These are phyloP conservation scores for Craspedostauros australis DNA, from an alignment of 108 stramenopile species.

Conservation along the genomic window DNA sequence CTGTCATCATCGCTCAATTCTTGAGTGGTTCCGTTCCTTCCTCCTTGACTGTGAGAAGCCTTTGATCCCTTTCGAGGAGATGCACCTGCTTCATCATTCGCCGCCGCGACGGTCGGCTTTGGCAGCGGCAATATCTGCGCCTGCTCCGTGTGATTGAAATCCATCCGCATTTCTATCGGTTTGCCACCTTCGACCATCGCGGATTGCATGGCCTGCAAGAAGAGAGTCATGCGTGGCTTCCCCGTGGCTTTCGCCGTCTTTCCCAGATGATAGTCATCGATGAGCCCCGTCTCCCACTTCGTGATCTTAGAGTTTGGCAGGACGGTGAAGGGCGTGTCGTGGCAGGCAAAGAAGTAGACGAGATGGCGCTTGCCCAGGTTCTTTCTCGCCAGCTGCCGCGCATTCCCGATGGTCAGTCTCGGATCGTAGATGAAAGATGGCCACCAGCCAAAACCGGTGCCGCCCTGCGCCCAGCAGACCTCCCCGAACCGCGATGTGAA, in stretches of 20 bases:
- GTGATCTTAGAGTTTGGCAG: conserved; percentile 45
- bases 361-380: conserved; percentile 76
- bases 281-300: conserved; percentile 67
- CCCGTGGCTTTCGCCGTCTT: conserved; percentile 63
- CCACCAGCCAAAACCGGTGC: conserved; percentile 75
- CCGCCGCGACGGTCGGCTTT: too few relatives aligned
- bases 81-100: too few relatives aligned
- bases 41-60: too few relatives aligned
- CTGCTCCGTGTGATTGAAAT: conserved; percentile 69
- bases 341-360: conserved; percentile 81
- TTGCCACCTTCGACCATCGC: conserved; percentile 62
- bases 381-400: conserved; percentile 64
- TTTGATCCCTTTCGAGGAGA: too few relatives aligned
- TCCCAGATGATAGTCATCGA: conserved; percentile 71
- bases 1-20: too few relatives aligned
- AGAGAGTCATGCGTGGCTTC: conserved; percentile 33
- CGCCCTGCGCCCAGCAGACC: conserved; percentile 81
- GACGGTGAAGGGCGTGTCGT: conserved; percentile 74
- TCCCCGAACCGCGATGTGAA: conserved; percentile 77
- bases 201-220: conserved; percentile 62
- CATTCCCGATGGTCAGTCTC: conserved; percentile 68
- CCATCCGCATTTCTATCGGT: conserved; percentile 72
- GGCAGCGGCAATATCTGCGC: conserved; percentile 20
- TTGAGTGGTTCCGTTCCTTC: too few relatives aligned
- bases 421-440: conserved; percentile 55